Conservation (phyloP, 2,329 filamentous ascomycete species). For the Phialophora chinensis region DNA sequence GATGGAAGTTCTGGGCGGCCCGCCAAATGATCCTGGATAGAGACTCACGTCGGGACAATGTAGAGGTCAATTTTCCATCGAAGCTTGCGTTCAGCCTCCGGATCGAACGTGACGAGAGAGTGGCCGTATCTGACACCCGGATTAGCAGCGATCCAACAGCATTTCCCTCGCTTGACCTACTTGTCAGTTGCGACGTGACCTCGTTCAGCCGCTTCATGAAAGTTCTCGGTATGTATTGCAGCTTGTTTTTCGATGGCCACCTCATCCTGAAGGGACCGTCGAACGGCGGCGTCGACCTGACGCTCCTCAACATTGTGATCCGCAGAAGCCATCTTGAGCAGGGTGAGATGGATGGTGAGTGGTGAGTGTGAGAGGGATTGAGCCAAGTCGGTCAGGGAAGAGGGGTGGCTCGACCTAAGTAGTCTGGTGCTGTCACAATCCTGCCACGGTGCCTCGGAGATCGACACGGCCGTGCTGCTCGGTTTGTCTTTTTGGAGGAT, state of each 20-base stretch:
- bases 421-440: slow-evolving; percentile 10
- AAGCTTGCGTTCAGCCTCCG: slow-evolving; percentile 62
- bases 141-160: slow-evolving; percentile 64
- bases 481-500: slow-evolving; percentile 3
- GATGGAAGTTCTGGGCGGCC: neutral
- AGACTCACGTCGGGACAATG: slow-evolving; percentile 62
- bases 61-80: slow-evolving; percentile 69
- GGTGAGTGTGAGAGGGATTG: neutral
- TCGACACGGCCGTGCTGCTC: neutral
- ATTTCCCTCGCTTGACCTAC: slow-evolving; percentile 41
- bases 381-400: neutral
- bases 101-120: slow-evolving; percentile 60
- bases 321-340: slow-evolving; percentile 25
- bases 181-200: slow-evolving; percentile 57
- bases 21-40: neutral
- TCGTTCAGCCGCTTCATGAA: slow-evolving; percentile 40
- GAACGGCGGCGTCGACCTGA: slow-evolving; percentile 20
- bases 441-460: slow-evolving; percentile 7
- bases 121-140: slow-evolving; percentile 53
- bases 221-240: slow-evolving; percentile 27
- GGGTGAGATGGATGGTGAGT: neutral
- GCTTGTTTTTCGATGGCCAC: slow-evolving; percentile 45
- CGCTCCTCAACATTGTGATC: slow-evolving; percentile 27
- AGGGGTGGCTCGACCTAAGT: slow-evolving; percentile 7
- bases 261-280: slow-evolving; percentile 38